Evolutionary conservation across 768 basidiomycete genomes (phyloP).

Genomic region (Trametopsis cervina): DNA sequence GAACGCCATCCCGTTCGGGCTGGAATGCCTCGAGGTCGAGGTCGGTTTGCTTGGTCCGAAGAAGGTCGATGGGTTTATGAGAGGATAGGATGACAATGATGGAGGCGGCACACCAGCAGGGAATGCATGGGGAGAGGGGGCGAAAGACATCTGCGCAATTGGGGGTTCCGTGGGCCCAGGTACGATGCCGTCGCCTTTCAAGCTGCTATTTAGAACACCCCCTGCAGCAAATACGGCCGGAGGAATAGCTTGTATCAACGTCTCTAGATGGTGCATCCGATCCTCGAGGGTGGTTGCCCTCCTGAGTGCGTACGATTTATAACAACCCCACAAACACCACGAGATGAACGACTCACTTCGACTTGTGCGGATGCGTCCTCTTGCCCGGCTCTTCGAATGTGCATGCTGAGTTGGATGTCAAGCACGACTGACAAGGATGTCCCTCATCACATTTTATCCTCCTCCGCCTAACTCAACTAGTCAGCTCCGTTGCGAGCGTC

Average conservation of each 20-base stretch:
- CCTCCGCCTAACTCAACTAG: slow-evolving; percentile 45
- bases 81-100: slow-evolving; percentile 68
- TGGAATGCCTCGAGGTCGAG: slow-evolving; percentile 38
- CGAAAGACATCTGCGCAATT: slow-evolving; percentile 26
- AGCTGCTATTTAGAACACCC: slow-evolving; percentile 28
- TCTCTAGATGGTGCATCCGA: slow-evolving; percentile 83
- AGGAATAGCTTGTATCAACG: slow-evolving; percentile 78
- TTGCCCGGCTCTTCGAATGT: slow-evolving; percentile 88
- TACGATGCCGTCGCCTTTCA: slow-evolving; percentile 20
- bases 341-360: slow-evolving; percentile 50
- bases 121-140: slow-evolving; percentile 33
- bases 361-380: slow-evolving; percentile 81
- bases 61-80: slow-evolving; percentile 76
- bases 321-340: not conserved
- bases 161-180: slow-evolving; percentile 28
- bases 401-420: slow-evolving; percentile 75
- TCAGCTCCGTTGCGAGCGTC: not conserved
- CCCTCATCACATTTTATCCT: slow-evolving; percentile 88
- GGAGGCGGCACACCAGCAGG: slow-evolving; percentile 68
- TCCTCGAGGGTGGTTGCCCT: slow-evolving; percentile 81
- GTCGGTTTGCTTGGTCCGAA: slow-evolving; percentile 46
- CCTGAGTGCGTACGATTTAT: slow-evolving; percentile 28
- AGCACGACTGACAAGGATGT: slow-evolving; percentile 81
- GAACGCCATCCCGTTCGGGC: slow-evolving; percentile 23
- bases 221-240: slow-evolving; percentile 70